Evolutionary conservation across 2,329 filamentous ascomycete species (phyloP).

Genomic region (Gyromitra esculenta): DNA sequence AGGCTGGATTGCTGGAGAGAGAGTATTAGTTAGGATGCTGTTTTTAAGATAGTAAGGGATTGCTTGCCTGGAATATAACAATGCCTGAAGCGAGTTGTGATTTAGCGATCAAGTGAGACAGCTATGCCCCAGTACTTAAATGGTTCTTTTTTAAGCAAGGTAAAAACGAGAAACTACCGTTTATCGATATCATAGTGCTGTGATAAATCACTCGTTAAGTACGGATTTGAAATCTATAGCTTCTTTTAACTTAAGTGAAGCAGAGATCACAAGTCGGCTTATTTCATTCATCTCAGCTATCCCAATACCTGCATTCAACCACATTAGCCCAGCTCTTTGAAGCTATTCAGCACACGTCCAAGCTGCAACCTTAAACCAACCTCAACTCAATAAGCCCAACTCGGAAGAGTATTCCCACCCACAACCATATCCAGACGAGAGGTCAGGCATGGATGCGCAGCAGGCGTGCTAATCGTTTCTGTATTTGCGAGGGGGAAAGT

Average conservation of each 20-base stretch:
- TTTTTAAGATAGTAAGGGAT: not conserved
- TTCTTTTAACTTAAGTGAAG: not conserved
- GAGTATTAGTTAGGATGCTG: not conserved
- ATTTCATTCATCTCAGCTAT: not conserved
- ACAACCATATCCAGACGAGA: not conserved
- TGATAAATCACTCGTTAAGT: not conserved
- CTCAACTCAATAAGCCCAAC: not conserved
- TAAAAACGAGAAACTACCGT: too few species aligned
- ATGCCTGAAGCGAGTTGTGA: not conserved
- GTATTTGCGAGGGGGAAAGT: not conserved
- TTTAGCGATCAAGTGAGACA: too few species aligned
- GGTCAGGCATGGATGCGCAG: not conserved
- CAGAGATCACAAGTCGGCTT: not conserved
- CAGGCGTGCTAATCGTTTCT: not conserved
- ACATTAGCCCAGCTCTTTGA: slow-evolving; percentile 1
- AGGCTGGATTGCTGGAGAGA: not conserved
- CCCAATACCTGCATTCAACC: not conserved
- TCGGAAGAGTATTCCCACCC: slow-evolving; percentile 1
- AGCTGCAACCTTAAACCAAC: slow-evolving; percentile 11
- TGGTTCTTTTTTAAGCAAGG: too few species aligned
- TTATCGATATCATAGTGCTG: too few species aligned
- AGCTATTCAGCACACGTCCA: not conserved
- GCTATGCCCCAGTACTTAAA: too few species aligned
- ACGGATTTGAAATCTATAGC: not conserved
- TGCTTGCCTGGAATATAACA: not conserved